phyloP scores from a whole-genome alignment of 768 basidiomycete genomes.

The Clitopilus hobsonii region DNA sequence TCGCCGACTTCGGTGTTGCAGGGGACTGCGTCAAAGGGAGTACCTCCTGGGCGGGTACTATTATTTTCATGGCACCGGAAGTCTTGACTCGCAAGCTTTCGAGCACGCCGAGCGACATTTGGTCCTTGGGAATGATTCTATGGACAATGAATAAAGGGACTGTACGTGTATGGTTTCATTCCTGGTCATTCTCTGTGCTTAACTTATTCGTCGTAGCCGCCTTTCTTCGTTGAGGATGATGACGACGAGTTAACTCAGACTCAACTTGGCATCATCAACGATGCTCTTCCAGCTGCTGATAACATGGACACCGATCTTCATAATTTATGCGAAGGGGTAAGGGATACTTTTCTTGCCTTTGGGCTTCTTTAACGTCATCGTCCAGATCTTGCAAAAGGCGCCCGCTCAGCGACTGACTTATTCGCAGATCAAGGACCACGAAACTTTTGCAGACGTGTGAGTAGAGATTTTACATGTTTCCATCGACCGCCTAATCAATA shows the following conservation, averaged over 20 bases:
- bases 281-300: not conserved
- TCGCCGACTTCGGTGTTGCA: slow-evolving; percentile 11
- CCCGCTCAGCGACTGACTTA: too few species aligned
- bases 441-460: too few species aligned
- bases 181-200: not conserved
- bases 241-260: not conserved
- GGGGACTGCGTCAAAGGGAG: too few species aligned
- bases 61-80: slow-evolving; percentile 12
- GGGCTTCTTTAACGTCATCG: too few species aligned
- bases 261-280: not conserved
- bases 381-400: too few species aligned
- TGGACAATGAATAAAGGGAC: slow-evolving; percentile 12
- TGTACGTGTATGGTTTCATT: not conserved
- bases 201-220: not conserved
- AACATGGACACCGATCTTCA: not conserved
- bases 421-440: too few species aligned
- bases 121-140: slow-evolving; percentile 9
- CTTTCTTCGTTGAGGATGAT: not conserved
- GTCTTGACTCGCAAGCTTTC: not conserved
- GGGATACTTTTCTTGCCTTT: not conserved
- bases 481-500: too few species aligned
- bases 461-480: too few species aligned
- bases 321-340: not conserved
- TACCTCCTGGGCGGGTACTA: too few species aligned
- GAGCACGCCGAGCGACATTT: slow-evolving; percentile 6